These are phyloP conservation scores for Fusarium staphyleae DNA, from an alignment of 2,329 filamentous ascomycete genomes.

Conservation along the genomic window DNA sequence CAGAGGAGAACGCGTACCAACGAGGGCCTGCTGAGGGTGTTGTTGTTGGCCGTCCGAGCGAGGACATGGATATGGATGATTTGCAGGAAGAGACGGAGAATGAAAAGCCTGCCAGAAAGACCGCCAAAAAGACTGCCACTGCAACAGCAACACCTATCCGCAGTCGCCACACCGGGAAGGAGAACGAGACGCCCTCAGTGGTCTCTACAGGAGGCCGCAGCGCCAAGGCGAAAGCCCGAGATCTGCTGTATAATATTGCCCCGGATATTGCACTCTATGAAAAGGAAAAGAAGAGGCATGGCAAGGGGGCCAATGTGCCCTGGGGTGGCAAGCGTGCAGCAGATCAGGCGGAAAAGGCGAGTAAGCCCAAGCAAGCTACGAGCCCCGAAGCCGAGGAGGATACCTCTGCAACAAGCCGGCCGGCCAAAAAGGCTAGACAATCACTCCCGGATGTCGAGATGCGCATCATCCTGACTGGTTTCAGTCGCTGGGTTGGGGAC, in stretches of 20 bases:
- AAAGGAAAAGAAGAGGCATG: slow-evolving; percentile 84
- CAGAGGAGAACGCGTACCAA: slow-evolving; percentile 58
- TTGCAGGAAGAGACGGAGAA: slow-evolving; percentile 52
- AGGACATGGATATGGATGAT: slow-evolving; percentile 52
- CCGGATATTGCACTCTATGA: slow-evolving; percentile 90
- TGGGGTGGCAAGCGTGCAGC: slow-evolving; percentile 71
- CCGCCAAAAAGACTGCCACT: slow-evolving; percentile 26
- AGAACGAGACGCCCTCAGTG: slow-evolving; percentile 80
- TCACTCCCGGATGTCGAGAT: slow-evolving; percentile 69
- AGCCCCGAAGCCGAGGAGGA: slow-evolving; percentile 56
- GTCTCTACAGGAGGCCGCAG: slow-evolving; percentile 77
- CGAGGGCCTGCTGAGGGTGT: slow-evolving; percentile 57
- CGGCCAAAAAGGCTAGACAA: slow-evolving; percentile 68
- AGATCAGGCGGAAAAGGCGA: slow-evolving; percentile 62
- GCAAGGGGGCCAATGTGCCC: slow-evolving; percentile 55
- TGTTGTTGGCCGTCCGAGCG: slow-evolving; percentile 50
- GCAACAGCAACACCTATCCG: slow-evolving; percentile 51
- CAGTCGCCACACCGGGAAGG: slow-evolving; percentile 67
- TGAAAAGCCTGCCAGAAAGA: slow-evolving; percentile 43
- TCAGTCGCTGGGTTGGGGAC: slow-evolving; percentile 80
- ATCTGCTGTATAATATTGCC: slow-evolving; percentile 76
- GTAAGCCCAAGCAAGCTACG: slow-evolving; percentile 55
- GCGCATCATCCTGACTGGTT: slow-evolving; percentile 83
- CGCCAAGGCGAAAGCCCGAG: slow-evolving; percentile 85
- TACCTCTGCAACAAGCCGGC: slow-evolving; percentile 56